A percentile compares a stretch with the other conserved stretches of the same genome.
phyloP scores from a whole-genome alignment of 1,284 basidiomycete genomes.

The Ceratobasidium sp. region DNA sequence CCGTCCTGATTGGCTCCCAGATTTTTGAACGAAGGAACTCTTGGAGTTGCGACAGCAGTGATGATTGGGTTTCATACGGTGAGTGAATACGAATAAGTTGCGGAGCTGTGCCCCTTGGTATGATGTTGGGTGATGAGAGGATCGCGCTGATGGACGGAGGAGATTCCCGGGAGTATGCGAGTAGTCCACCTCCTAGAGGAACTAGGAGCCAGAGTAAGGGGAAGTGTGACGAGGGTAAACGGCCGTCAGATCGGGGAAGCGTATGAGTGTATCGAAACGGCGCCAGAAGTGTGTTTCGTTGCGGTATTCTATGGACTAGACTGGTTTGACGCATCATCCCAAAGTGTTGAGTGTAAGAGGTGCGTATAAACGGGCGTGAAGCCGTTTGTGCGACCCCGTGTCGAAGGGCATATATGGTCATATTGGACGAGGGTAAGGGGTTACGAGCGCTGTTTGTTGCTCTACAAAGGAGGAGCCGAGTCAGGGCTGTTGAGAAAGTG shows the following conservation, averaged over 20 bases:
- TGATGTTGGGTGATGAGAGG: constrained; percentile 36
- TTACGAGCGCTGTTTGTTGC: too few relatives aligned
- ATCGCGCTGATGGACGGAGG: constrained; percentile 30
- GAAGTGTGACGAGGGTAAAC: not conserved
- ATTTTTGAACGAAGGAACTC: constrained; percentile 61
- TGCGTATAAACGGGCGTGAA: not conserved
- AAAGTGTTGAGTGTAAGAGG: not conserved
- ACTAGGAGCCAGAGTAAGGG: constrained; percentile 18
- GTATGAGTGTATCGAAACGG: constrained; percentile 16
- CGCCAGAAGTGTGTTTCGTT: constrained; percentile 5
- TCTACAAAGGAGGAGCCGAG: too few relatives aligned
- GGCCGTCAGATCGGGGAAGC: not conserved
- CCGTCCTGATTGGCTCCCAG: constrained; percentile 87
- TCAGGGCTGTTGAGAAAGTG: too few relatives aligned
- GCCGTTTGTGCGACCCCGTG: not conserved
- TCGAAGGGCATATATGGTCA: constrained; percentile 25
- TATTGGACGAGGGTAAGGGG: constrained; percentile 7
- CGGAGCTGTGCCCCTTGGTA: constrained; percentile 26
- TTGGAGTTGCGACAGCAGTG: constrained; percentile 22
- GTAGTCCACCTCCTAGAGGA: constrained; percentile 21
- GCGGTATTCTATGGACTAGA: not conserved
- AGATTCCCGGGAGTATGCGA: constrained; percentile 14
- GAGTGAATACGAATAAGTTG: constrained; percentile 27
- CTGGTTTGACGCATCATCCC: constrained; percentile 9
- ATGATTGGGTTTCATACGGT: constrained; percentile 25